Percentiles rank a stretch among this genome's conserved stretches.
These are phyloP conservation scores for Lactuca saligna DNA, from an alignment of 129 eudicot genomes.

Conservation along the genomic window DNA sequence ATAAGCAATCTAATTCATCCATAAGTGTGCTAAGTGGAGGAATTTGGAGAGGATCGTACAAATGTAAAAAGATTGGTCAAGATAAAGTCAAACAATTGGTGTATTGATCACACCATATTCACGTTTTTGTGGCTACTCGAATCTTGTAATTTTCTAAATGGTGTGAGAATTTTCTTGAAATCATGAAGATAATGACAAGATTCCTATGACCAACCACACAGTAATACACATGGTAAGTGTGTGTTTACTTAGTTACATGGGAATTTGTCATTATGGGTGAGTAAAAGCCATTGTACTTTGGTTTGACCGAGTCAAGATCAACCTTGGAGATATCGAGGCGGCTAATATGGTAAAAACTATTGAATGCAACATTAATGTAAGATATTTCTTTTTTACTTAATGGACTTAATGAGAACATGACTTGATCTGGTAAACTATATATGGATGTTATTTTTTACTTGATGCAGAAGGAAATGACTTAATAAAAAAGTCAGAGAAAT, in stretches of 20 bases:
- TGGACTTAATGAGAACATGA: no score
- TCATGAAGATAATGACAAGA: conserved; percentile 6
- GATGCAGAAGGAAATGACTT: no score
- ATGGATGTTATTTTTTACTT: no score
- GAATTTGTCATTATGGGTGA: neutral
- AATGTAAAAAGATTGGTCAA: conserved; percentile 4
- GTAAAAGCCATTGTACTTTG: conserved; percentile 8
- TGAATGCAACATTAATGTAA: no score
- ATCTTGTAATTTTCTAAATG: conserved; percentile 2
- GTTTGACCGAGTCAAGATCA: neutral
- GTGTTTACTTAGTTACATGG: neutral
- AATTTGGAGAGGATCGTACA: neutral
- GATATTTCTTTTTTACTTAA: no score
- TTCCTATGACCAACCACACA: neutral
- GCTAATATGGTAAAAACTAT: no score
- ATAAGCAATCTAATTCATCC: no score
- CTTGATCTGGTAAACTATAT: no score
- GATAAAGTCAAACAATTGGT: neutral
- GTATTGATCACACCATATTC: conserved; percentile 5
- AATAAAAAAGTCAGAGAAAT: no score
- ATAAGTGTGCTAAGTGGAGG: neutral
- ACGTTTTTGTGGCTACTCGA: conserved; percentile 1
- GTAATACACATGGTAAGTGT: neutral
- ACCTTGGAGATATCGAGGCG: neutral
- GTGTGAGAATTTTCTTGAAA: conserved; percentile 3